phyloP scores from a whole-genome alignment of 768 basidiomycete genomes.

The Floccularia luteovirens region DNA sequence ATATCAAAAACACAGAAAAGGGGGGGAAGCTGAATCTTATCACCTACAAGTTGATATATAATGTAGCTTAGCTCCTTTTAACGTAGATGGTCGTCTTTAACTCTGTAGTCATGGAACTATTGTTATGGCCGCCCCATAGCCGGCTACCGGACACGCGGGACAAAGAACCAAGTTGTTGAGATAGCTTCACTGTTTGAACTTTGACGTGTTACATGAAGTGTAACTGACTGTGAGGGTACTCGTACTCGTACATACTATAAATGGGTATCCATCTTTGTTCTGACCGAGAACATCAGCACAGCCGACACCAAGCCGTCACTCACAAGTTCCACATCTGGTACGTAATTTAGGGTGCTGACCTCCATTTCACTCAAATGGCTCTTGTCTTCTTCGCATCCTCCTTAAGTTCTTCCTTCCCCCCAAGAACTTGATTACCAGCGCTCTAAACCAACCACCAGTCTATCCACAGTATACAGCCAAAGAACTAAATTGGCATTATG shows the following conservation, averaged over 20 bases:
- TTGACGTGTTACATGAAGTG: background rate
- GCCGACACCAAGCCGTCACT: constrained; percentile 12
- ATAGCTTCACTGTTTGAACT: background rate
- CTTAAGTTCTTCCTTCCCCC: constrained; percentile 5
- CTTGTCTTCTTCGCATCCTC: too few species aligned
- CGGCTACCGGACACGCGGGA: constrained; percentile 1
- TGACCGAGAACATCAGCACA: constrained; percentile 20
- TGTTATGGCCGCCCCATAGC: constrained; percentile 9
- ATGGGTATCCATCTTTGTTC: constrained; percentile 2
- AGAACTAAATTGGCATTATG: too few species aligned
- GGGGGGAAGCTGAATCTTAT: constrained; percentile 30
- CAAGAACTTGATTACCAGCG: constrained; percentile 3
- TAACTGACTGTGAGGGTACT: constrained; percentile 21
- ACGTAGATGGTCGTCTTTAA: constrained; percentile 34
- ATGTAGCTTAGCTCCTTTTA: constrained; percentile 52
- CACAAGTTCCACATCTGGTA: constrained; percentile 10
- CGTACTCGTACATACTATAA: constrained; percentile 9
- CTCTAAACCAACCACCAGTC: constrained; percentile 8
- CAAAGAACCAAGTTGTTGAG: constrained; percentile 5
- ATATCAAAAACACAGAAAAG: too few species aligned
- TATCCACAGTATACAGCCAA: constrained; percentile 4
- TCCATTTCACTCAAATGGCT: too few species aligned
- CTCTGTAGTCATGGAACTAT: constrained; percentile 33
- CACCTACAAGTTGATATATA: constrained; percentile 60
- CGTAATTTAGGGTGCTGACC: too few species aligned